Evolutionary conservation across 2,329 filamentous ascomycete genomes (phyloP).

Genomic region (Colletotrichum kahawae): DNA sequence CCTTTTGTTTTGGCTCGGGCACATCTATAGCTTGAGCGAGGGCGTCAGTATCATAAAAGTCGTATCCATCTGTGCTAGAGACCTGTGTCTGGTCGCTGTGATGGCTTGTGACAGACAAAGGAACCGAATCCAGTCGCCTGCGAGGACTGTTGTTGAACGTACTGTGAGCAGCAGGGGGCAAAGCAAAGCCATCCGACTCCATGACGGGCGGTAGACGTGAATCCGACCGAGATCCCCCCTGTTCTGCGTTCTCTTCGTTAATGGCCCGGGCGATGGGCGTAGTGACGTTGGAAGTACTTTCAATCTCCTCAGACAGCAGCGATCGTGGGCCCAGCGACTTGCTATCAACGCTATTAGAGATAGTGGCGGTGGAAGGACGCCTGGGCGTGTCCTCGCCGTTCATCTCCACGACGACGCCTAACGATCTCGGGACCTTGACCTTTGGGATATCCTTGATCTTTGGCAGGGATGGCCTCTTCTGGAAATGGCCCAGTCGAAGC

Average conservation of each 20-base stretch:
- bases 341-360: constrained; percentile 32
- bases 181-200: constrained; percentile 54
- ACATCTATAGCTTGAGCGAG: constrained; percentile 59
- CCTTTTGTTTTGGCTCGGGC: constrained; percentile 42
- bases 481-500: constrained; percentile 46
- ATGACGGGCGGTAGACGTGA: constrained; percentile 52
- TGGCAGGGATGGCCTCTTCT: constrained; percentile 28
- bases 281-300: constrained; percentile 67
- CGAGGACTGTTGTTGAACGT: constrained; percentile 41
- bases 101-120: constrained; percentile 56
- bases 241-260: constrained; percentile 35
- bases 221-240: constrained; percentile 32
- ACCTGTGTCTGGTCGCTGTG: constrained; percentile 50
- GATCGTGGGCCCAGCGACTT: constrained; percentile 46
- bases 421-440: constrained; percentile 29
- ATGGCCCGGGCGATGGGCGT: constrained; percentile 64
- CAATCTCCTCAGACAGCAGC: constrained; percentile 59
- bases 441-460: constrained; percentile 34
- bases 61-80: constrained; percentile 66
- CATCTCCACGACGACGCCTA: constrained; percentile 23
- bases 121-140: constrained; percentile 53
- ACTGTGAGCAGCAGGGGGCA: constrained; percentile 52
- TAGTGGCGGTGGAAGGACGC: constrained; percentile 26
- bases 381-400: constrained; percentile 44
- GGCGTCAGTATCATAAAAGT: constrained; percentile 68